These are phyloP conservation scores for Posidonia oceanica DNA, from an alignment of 116 monocot genomes.

Conservation along the genomic window DNA sequence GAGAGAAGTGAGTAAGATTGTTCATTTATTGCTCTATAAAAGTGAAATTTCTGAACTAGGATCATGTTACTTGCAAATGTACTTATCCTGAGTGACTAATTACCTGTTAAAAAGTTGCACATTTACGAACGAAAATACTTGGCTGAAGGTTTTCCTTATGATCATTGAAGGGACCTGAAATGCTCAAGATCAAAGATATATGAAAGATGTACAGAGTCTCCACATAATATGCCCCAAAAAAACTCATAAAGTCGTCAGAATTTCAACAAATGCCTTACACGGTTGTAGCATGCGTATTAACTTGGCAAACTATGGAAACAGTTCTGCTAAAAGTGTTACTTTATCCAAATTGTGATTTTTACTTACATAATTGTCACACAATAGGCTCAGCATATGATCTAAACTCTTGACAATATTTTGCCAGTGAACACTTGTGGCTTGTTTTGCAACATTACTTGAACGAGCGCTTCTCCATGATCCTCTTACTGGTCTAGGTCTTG, in stretches of 20 bases:
- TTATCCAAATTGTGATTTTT: neutral
- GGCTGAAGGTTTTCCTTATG: slow-evolving; percentile 71
- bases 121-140: slow-evolving; percentile 92
- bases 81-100: neutral
- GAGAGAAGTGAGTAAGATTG: no score
- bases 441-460: slow-evolving; percentile 55
- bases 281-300: no score
- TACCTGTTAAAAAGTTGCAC: slow-evolving; percentile 97
- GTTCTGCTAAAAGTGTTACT: neutral
- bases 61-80: neutral
- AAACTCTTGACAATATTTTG: slow-evolving; percentile 82
- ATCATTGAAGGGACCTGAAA: slow-evolving; percentile 83
- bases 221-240: no score
- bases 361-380: slow-evolving; percentile 64
- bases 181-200: slow-evolving; percentile 2
- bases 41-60: neutral
- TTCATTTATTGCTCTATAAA: no score
- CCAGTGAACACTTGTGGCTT: slow-evolving; percentile 88
- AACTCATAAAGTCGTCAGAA: no score
- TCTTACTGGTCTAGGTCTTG: slow-evolving; percentile 51
- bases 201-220: neutral
- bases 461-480: slow-evolving; percentile 63
- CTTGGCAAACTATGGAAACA: neutral
- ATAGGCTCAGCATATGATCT: slow-evolving; percentile 35
- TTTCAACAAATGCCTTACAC: no score